Evolutionary conservation across 1,284 basidiomycete species (phyloP), one percentile per base, ranked within the genome.

Genomic region (Ceratobasidium sp.): DNA sequence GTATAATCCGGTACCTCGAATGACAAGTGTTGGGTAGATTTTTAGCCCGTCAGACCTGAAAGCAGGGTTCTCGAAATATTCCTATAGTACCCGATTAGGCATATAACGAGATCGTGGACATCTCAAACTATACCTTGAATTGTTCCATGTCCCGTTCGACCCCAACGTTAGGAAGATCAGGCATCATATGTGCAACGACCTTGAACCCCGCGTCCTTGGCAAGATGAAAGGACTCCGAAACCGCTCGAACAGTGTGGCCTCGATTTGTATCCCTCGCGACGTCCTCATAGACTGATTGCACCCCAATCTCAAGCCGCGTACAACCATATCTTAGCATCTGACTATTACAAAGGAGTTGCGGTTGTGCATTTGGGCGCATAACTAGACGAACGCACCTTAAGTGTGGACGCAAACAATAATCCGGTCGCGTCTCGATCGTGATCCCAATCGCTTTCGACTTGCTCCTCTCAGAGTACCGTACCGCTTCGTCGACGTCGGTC

Each of bases 181-280:
- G 92, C 95, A 98, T 98, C 95, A 97, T 97, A 77, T 98, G 95
- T 20, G 94, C 94, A 45, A 98, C 96, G 68, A 98, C 94, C 81
- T 99, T 99, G 89, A 98, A 99, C 10, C 96, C 96, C 0, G 96
- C 96, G 75, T 99, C 96, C 80, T 99, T 99, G 38, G 96, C 92
- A 74, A 99, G 88, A 77, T 99, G 97, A 81, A 99, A 99, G 5
- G 93, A 95, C 79, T 99, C 96, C 70, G 92, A 91, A 65, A 98
- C 96, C 6, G 97, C 95, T 71, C 95, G 94, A 60, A 99, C 96
- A 27, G 97, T 99, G 80, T 99, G 97, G 0, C 94, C 93, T 67
- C 97, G 91, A 78, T 99, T 99, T 15, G 96, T 98, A 78, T 99
- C 97, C 68, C 96, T 87, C 8, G 96, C 96, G 7, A 99, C 97